Evolutionary conservation across 169 alveolate genomes (phyloP).

Genomic region (Babesia gibsoni): DNA sequence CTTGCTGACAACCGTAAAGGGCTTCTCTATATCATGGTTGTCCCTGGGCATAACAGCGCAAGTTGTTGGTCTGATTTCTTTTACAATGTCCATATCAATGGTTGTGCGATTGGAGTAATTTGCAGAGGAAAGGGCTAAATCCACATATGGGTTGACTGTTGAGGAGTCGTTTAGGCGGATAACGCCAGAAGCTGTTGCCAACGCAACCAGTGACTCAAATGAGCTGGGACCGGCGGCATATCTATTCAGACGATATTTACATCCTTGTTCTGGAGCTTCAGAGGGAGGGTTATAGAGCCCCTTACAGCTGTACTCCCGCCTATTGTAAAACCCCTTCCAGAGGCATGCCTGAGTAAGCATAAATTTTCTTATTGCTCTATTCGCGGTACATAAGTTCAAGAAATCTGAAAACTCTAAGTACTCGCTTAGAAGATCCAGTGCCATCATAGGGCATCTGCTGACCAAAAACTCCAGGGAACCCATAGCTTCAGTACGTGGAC

Average conservation of each 20-base stretch:
- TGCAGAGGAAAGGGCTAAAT: conserved; percentile 2
- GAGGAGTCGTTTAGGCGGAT: not conserved
- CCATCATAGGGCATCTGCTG: conserved; percentile 13
- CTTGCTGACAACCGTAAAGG: conserved; percentile 5
- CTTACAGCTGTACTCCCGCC: too few species aligned
- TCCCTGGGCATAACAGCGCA: not conserved
- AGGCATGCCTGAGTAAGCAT: conserved; percentile 1
- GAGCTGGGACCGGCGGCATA: not conserved
- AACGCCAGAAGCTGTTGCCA: conserved; percentile 12
- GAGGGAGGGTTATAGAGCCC: too few species aligned
- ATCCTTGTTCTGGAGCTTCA: too few species aligned
- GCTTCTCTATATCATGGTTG: not conserved
- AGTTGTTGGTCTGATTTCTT: not conserved
- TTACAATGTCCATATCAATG: not conserved
- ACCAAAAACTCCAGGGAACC: not conserved
- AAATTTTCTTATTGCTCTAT: conserved; percentile 10
- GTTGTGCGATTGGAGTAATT: not conserved
- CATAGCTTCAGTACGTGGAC: too few species aligned
- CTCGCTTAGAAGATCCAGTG: conserved; percentile 7
- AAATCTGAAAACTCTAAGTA: conserved; percentile 49
- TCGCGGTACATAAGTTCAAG: conserved; percentile 32
- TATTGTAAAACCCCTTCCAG: conserved; percentile 1
- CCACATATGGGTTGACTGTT: not conserved
- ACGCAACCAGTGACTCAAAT: not conserved
- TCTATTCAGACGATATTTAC: too few species aligned